Base-by-base conservation (phyloP, 2,329 filamentous ascomycete species). In the Bimuria novae-zelandiae region DNA sequence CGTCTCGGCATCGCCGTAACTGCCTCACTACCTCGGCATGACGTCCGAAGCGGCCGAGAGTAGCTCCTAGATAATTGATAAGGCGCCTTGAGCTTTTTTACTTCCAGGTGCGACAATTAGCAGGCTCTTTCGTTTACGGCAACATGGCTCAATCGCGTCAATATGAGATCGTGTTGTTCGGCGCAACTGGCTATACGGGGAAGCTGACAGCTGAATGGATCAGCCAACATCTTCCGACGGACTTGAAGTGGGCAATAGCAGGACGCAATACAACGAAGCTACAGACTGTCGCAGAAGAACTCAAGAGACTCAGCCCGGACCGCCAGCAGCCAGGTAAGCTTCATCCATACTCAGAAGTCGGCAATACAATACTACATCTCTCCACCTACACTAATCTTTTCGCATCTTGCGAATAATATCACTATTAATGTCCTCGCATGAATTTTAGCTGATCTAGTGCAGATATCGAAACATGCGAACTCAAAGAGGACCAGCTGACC, bases 191-290 rank as follows among this genome's bases (percentile, higher is more conserved):
- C 23, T 96, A 95, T 75, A 97, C 92, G 0, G 92, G 92, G 33
- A 87, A 84, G 60, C 80, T 89, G 61, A 86, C 86, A 2, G 87
- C 87, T 23, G 87, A 95, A 71, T 85, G 94, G 73, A 88, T 96
- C 65, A 81, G 85, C 47, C 81, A 80, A 12, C 77, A 84, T 59
- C 79, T 91, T 1, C 89, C 92, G 0, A 90, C 88, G 16, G 84
- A 90, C 69, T 73, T 96, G 56, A 91, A 85, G 77, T 97, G 92
- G 92, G 92, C 90, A 12, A 79, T 97, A 50, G 90, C 91, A 40
- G 92, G 92, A 25, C 88, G 92, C 22, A 92, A 89, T n/a, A 77
- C 81, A 43, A 77, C 80, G 43, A 96, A 96, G 73, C 81, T 97
- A 4, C 82, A 88, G 60, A 75, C 77, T 35, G 74, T 97, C 10